Conservation (phyloP, 768 basidiomycete genomes). For the Trametes cinnabarina region DNA sequence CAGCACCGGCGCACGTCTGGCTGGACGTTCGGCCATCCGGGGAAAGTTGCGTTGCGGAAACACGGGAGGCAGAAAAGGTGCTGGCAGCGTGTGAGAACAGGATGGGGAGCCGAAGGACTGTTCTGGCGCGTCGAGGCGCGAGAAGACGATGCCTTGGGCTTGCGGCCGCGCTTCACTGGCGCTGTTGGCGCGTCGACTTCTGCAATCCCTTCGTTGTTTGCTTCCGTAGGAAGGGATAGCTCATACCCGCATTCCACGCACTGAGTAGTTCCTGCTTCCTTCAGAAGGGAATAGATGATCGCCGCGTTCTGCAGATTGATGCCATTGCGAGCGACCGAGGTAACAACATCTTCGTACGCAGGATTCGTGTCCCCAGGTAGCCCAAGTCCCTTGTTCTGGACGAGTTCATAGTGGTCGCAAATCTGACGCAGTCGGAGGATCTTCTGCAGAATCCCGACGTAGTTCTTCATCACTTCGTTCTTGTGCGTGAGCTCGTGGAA, state of each 20-base stretch:
- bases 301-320: conserved; percentile 71
- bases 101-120: conserved; percentile 62
- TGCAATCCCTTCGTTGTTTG: conserved; percentile 40
- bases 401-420: conserved; percentile 92
- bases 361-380: conserved; percentile 44
- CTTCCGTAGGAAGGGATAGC: conserved; percentile 46
- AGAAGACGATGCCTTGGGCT: conserved; percentile 51
- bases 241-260: conserved; percentile 87
- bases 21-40: conserved; percentile 75
- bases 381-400: conserved; percentile 60
- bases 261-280: conserved; percentile 83
- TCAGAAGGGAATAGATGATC: conserved; percentile 81
- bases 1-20: conserved; percentile 63
- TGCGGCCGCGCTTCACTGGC: conserved; percentile 49
- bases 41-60: conserved; percentile 75
- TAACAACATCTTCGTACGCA: conserved; percentile 77
- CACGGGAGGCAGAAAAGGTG: conserved; percentile 90
- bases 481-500: conserved; percentile 84
- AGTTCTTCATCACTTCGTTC: conserved; percentile 97
- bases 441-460: conserved; percentile 95
- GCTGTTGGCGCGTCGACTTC: conserved; percentile 49
- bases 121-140: conserved; percentile 72
- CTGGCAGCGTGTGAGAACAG: conserved; percentile 87
- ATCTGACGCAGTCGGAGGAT: conserved; percentile 95
- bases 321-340: conserved; percentile 75